phyloP scores from a whole-genome alignment of 805 yeast genomes.

The Candida montana region DNA sequence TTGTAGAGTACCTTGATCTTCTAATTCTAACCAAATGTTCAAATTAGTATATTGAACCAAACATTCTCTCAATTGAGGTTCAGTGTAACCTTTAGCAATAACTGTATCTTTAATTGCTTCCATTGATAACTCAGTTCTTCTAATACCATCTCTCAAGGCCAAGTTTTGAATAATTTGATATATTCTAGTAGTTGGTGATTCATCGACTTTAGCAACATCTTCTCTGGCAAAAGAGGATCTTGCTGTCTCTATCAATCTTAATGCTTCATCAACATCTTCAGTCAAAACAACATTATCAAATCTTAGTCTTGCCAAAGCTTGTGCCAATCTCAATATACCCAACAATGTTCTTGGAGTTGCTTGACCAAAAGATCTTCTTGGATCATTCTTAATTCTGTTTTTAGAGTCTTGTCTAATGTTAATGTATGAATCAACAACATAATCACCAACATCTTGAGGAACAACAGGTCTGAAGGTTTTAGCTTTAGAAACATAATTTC shows the following conservation, averaged over 20 bases:
- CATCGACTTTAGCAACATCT: constrained; percentile 49
- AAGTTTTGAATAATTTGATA: constrained; percentile 63
- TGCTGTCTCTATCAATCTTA: constrained; percentile 81
- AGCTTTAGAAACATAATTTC: constrained; percentile 86
- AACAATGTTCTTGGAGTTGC: constrained; percentile 93
- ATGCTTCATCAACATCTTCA: constrained; percentile 93
- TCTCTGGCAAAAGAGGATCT: constrained; percentile 64
- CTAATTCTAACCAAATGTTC: constrained; percentile 71
- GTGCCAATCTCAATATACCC: constrained; percentile 88
- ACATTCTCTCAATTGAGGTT: constrained; percentile 70
- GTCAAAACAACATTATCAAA: constrained; percentile 64
- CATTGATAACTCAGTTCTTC: constrained; percentile 33
- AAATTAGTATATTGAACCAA: constrained; percentile 66
- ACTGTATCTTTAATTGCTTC: constrained; percentile 55
- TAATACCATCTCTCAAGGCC: constrained; percentile 35
- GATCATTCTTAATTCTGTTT: constrained; percentile 60
- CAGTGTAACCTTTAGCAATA: constrained; percentile 78
- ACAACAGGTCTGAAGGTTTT: constrained; percentile 81
- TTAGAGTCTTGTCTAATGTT: constrained; percentile 90
- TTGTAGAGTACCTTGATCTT: constrained; percentile 53
- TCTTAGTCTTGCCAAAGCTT: constrained; percentile 87
- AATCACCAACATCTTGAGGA: constrained; percentile 77
- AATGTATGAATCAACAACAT: constrained; percentile 80
- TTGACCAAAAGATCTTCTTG: constrained; percentile 73
- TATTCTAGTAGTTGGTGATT: constrained; percentile 63